A percentile compares a stretch with the other conserved stretches of the same genome.
Conservation (phyloP, 345 rosid species). For the Citrus inodora region DNA sequence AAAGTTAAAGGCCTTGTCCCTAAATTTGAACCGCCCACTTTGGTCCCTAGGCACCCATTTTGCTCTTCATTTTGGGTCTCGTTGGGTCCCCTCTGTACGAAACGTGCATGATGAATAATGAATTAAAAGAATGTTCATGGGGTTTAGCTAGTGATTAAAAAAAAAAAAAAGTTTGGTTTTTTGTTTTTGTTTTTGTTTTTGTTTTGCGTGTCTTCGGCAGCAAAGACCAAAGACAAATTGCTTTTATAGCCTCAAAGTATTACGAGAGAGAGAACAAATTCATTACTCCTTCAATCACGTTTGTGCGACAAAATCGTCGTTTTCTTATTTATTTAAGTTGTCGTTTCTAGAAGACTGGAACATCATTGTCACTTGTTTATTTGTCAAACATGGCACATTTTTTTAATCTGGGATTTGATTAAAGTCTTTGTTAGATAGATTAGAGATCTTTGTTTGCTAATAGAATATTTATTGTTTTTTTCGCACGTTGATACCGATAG, state of each 20-base stretch:
- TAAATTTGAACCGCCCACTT: background rate
- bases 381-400: background rate
- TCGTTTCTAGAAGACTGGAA: background rate
- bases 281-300: conserved; percentile 9
- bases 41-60: background rate
- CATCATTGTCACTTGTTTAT: background rate
- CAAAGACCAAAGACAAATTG: background rate
- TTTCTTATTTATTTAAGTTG: background rate
- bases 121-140: background rate
- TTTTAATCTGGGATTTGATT: no score
- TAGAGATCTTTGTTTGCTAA: no score
- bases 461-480: no score
- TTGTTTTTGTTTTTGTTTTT: background rate
- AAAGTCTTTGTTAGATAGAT: no score
- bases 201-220: background rate
- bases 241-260: no score
- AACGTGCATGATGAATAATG: background rate
- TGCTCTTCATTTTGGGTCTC: conserved; percentile 19
- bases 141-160: no score
- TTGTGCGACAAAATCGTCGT: background rate
- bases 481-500: background rate
- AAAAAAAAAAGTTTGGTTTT: background rate
- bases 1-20: background rate
- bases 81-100: conserved; percentile 19
- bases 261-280: background rate